These are phyloP conservation scores for Psidium guajava DNA, from an alignment of 345 rosid genomes.

Conservation along the genomic window DNA sequence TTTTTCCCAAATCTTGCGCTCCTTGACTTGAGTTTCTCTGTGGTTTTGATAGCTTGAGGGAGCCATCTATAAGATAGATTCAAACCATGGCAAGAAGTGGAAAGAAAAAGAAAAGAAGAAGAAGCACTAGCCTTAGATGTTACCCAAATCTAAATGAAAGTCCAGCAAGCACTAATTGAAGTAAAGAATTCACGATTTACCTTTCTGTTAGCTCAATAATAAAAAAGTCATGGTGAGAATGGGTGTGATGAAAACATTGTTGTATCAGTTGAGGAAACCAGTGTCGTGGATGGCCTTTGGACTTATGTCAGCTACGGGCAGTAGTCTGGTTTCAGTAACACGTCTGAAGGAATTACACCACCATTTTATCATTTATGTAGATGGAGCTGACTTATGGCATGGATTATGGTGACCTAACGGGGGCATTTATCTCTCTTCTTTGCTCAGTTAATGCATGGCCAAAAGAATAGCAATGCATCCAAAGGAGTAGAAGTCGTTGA, in stretches of 20 bases:
- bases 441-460: conserved; percentile 30
- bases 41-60: neutral
- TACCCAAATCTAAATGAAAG: neutral
- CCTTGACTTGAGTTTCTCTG: neutral
- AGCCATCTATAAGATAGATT: neutral
- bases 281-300: neutral
- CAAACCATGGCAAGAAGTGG: neutral
- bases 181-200: neutral
- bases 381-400: neutral
- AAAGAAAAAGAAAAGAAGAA: neutral
- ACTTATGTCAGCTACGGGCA: neutral
- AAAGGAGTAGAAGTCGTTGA: neutral
- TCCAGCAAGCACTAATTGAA: neutral
- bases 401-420: neutral
- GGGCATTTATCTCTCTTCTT: neutral
- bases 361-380: neutral
- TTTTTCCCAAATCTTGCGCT: neutral
- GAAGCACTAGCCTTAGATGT: neutral
- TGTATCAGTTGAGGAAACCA: neutral
- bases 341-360: neutral
- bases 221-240: neutral
- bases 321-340: neutral
- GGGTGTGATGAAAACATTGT: neutral
- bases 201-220: neutral
- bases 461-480: conserved; percentile 4